A percentile compares a stretch with the other conserved stretches of the same genome.
Evolutionary conservation across 2,329 filamentous ascomycete genomes (phyloP).

Genomic region (Didymella lethalis): DNA sequence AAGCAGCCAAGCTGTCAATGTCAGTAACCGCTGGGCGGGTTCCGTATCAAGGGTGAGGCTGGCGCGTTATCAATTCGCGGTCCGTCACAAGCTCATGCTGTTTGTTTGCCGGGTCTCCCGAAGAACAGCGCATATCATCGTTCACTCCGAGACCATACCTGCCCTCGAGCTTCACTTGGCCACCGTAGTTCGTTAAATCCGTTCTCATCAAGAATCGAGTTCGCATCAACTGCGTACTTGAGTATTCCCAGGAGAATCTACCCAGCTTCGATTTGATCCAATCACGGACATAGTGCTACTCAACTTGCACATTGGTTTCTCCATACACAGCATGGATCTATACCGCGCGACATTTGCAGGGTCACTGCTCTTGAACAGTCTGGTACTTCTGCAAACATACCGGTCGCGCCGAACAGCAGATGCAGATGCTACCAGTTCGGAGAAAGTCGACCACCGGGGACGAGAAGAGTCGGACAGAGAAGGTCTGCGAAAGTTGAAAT

Average conservation of each 20-base stretch:
- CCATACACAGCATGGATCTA: constrained; percentile 39
- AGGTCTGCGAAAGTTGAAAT: constrained; percentile 50
- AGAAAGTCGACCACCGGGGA: constrained; percentile 38
- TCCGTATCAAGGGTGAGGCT: constrained; percentile 12
- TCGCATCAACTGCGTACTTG: not conserved
- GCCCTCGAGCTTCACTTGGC: not conserved
- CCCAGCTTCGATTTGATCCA: not conserved
- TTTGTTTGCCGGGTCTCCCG: constrained; percentile 6
- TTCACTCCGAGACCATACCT: constrained; percentile 8
- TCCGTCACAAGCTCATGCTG: constrained; percentile 11
- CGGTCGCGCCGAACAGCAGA: constrained; percentile 27
- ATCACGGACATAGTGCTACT: not conserved
- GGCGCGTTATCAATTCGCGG: constrained; percentile 1
- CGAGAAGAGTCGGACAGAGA: constrained; percentile 37
- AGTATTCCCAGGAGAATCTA: not conserved
- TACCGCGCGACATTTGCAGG: constrained; percentile 42
- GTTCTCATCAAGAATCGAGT: not conserved
- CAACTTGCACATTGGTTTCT: not conserved
- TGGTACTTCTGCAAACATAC: constrained; percentile 39
- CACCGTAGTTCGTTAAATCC: not conserved
- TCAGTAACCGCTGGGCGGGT: constrained; percentile 8
- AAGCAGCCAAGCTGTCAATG: constrained; percentile 25
- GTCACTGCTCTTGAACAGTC: constrained; percentile 38
- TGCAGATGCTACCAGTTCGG: constrained; percentile 17
- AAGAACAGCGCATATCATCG: constrained; percentile 13